phyloP scores from a whole-genome alignment of 73 alveolate species.

The Tetrahymena thermophila region DNA sequence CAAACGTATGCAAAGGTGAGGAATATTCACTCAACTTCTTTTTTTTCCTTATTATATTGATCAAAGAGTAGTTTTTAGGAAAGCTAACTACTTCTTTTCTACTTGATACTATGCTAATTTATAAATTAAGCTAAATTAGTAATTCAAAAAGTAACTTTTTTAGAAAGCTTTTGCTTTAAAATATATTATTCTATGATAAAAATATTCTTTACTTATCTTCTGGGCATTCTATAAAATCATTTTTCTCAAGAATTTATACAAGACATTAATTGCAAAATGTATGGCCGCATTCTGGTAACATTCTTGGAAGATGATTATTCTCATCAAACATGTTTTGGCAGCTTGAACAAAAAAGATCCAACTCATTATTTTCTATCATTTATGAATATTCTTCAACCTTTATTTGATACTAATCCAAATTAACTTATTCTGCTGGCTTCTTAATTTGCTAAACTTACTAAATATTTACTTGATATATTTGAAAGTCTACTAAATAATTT shows the following conservation, averaged over 20 bases:
- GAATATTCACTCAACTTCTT: not conserved
- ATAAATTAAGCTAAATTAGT: not conserved
- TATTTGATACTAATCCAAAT: not conserved
- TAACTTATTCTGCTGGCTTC: no score
- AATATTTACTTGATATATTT: not conserved
- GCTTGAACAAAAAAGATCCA: not conserved
- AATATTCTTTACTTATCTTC: conserved; percentile 33
- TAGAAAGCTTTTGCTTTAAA: not conserved
- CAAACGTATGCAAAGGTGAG: not conserved
- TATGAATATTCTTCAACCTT: not conserved
- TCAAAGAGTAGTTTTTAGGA: not conserved
- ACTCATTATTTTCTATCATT: not conserved
- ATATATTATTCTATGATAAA: not conserved
- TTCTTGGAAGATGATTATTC: conserved; percentile 36
- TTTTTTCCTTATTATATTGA: not conserved
- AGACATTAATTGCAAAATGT: conserved; percentile 55
- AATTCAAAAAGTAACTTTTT: not conserved
- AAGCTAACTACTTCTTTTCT: not conserved
- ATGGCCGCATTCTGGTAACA: conserved; percentile 68
- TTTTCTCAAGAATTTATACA: not conserved
- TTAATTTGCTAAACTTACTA: not conserved
- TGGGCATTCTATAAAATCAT: conserved; percentile 46
- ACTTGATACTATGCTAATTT: not conserved
- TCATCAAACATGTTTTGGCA: not conserved
- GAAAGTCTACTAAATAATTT: not conserved